Evolutionary conservation across 208 protist species (phyloP).

Genomic region (Wallacemonas collosoma): DNA sequence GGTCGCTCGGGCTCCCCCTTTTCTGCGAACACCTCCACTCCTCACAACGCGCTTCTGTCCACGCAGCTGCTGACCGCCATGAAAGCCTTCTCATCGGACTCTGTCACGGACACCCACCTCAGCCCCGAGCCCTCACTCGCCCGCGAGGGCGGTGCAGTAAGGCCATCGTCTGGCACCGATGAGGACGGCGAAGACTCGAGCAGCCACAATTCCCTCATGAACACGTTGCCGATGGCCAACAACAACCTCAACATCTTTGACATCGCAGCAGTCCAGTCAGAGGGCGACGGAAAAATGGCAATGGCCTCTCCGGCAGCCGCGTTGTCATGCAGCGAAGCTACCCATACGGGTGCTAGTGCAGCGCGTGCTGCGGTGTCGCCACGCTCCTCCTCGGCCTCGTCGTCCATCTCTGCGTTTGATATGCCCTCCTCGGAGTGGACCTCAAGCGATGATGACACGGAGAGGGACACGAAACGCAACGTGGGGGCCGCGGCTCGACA

Average conservation of each 20-base stretch:
- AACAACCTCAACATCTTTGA: background rate
- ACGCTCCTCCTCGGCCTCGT: background rate
- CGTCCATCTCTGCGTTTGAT: slow-evolving; percentile 2
- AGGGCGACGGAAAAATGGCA: no score
- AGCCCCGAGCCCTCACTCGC: no score
- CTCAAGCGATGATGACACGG: slow-evolving; percentile 7
- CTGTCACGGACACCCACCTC: no score
- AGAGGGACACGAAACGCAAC: no score
- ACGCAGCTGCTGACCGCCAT: background rate
- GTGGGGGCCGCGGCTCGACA: no score
- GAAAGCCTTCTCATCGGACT: no score
- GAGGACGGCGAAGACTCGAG: slow-evolving; percentile 5
- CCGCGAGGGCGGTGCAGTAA: no score
- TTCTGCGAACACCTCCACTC: background rate
- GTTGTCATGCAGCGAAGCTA: no score
- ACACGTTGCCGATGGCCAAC: slow-evolving; percentile 12
- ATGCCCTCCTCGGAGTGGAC: background rate
- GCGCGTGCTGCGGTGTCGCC: background rate
- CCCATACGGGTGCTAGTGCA: background rate
- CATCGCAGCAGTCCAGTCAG: background rate
- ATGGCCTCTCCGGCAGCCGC: no score
- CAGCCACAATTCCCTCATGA: slow-evolving; percentile 3
- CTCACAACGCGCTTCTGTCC: background rate
- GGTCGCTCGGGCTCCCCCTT: background rate
- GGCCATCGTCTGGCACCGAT: background rate